Base-by-base conservation (phyloP, 2,329 filamentous ascomycete species). In the Onygenales sp. region DNA sequence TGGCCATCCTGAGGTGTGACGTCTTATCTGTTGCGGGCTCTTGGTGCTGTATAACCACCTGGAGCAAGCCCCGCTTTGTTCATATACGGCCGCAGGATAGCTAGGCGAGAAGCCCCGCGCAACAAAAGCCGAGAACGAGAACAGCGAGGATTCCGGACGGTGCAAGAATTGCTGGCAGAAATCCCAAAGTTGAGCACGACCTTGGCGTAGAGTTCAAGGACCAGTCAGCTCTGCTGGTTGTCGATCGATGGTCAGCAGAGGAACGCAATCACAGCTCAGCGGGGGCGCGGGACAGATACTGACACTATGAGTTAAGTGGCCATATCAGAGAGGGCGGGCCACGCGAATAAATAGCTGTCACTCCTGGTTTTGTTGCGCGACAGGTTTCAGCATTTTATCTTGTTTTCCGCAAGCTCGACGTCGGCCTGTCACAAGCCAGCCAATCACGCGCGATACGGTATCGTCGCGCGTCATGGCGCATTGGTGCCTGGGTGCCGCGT, bases 171-270 rank as follows among this genome's bases (percentile, higher is more conserved):
- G 33, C 6, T 10, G 9, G 45, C 17, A 38, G 32, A 36, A 35
- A 35, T 47, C 14, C 8, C 13, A 13, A 36, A 31, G 11, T 10
- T 38, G 35, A 49, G 21, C 14, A 27, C 17, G 7, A 48, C 8
- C 46, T 49, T 49, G 46, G 46, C 36, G 41, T 41, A 36, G 46
- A 49, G 46, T 36, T 49, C 46, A 13, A n/a, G 46, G 46, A 31
- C 46, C 21, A 49, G 46, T 49, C 21, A 31, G 36, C 46, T 46
- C 39, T 21, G 42, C 17, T 43, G 21, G 9, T 17, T 3, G 14
- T 14, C 14, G 38, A n/a, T 13, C n/a, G 41, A 43, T 3, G 13
- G 14, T 8, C 7, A 21, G 21, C 9, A 39, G 36, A 9, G 36
- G 36, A 39, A 39, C 36, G 14, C 5, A 17, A 43, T 43, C 41